A percentile compares a stretch with the other conserved stretches of the same genome.
Evolutionary conservation across 2,329 filamentous ascomycete species (phyloP).

Genomic region (Fusarium floridanum): DNA sequence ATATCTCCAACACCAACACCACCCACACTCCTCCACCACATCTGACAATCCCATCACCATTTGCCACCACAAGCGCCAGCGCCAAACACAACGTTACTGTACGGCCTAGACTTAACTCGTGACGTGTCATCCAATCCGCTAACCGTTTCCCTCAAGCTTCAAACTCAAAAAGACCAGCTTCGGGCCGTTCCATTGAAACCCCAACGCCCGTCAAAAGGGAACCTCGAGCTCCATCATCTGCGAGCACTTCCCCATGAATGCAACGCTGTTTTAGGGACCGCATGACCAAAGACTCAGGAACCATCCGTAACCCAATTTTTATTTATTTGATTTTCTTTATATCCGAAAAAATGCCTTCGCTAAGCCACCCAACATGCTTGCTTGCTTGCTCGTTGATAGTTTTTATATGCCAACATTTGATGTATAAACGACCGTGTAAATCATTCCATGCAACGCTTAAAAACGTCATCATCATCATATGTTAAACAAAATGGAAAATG

Average conservation of each 20-base stretch:
- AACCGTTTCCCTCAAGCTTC: constrained; percentile 16
- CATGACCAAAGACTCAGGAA: neutral
- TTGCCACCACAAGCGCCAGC: constrained; percentile 27
- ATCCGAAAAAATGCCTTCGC: constrained; percentile 30
- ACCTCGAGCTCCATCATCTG: neutral
- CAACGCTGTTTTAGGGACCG: neutral
- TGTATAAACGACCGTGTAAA: constrained; percentile 23
- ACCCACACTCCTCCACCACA: neutral
- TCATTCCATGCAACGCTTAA: constrained; percentile 30
- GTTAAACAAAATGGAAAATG: neutral
- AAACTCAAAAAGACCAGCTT: constrained; percentile 24
- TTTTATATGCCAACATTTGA: constrained; percentile 17
- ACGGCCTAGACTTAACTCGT: constrained; percentile 5
- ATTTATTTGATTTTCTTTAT: constrained; percentile 28
- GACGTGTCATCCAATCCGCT: constrained; percentile 13
- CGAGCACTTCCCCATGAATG: neutral
- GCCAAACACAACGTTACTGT: constrained; percentile 8
- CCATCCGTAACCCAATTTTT: constrained; percentile 8
- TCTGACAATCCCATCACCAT: constrained; percentile 12
- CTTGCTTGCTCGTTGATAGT: constrained; percentile 20
- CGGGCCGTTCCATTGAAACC: constrained; percentile 17
- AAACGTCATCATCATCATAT: constrained; percentile 7
- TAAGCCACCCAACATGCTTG: constrained; percentile 32
- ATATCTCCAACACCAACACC: neutral
- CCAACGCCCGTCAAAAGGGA: neutral